Evolutionary conservation across 257 asterid genomes (phyloP).

Genomic region (Solanum paucissectum): DNA sequence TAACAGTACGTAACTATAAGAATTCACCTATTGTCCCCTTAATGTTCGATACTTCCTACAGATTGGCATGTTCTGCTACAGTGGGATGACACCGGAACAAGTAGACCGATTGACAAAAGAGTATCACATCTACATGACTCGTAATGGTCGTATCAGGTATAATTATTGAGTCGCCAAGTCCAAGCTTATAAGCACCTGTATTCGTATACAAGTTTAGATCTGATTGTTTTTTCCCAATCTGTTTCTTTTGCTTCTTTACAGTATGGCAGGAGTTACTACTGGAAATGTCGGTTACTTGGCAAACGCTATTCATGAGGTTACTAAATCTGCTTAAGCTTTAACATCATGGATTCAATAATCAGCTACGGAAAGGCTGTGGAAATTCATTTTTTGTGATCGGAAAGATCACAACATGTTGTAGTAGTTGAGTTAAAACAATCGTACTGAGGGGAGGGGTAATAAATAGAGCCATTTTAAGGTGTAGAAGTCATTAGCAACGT

Average conservation of each 20-base stretch:
- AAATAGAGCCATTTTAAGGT: background rate
- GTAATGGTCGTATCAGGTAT: conserved; percentile 96
- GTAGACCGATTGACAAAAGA: conserved; percentile 91
- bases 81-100: conserved; percentile 96
- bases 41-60: conserved; percentile 7
- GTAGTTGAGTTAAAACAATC: background rate
- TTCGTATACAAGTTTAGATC: background rate
- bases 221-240: background rate
- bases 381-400: background rate
- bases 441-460: background rate
- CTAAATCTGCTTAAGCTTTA: conserved; percentile 45
- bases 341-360: background rate
- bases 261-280: conserved; percentile 97
- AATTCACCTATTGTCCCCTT: background rate
- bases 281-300: conserved; percentile 92
- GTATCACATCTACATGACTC: conserved; percentile 87
- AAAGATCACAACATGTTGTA: background rate
- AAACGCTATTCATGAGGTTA: conserved; percentile 78
- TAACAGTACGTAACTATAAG: background rate
- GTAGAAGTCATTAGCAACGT: background rate
- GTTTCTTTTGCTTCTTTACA: conserved; percentile 11
- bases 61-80: conserved; percentile 99
- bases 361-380: background rate
- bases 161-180: background rate
- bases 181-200: background rate